Evolutionary conservation across 257 asterid species (phyloP), one percentile per base, ranked within the genome.

Genomic region (Petrea volubilis): DNA sequence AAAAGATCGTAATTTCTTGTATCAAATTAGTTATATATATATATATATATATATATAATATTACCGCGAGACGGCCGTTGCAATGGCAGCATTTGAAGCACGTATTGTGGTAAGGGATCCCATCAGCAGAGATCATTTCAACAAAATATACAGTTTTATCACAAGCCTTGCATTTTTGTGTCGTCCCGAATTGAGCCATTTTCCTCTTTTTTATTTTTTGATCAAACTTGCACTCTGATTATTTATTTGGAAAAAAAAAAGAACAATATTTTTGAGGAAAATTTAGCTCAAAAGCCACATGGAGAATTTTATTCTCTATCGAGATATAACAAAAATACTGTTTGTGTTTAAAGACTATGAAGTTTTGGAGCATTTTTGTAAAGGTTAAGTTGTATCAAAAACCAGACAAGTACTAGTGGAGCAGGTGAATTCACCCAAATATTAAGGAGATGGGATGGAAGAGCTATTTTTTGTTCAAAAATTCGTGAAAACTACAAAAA

Each of bases 81-180:
- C 95, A 88, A 24, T 88, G 89, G 1, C 63, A 46, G 77, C 95
- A 88, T 66, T 83, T 88, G 85, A 88, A 88, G 73, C 95, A 88
- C 2, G 80, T 70, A 56, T 83, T 88, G 73, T 88, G 95, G 49
- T 79, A 83, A 9, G 85, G 77, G 34, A 82, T 76, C 41, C 94
- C 94, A 67, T 84, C 86, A 0, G 88, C 85, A 38, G 94, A 78
- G 58, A 87, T 76, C 83, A 86, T 85, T 75, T 87, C 91, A 5
- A 73, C 86, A 65, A 83, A 80, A 78, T 87, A 80, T 56, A 88
- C 95, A 18, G 88, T 83, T 73, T 85, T 78, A 28, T 85, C 91
- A 57, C 95, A 88, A 33, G 83, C 83, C 78, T 80, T 85, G 79
- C 95, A 88, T 79, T 88, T 88, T 28, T 78, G 71, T 2, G 78